These are phyloP conservation scores for Apiotrichum montevideense DNA, from an alignment of 1,284 basidiomycete species.

Conservation along the genomic window DNA sequence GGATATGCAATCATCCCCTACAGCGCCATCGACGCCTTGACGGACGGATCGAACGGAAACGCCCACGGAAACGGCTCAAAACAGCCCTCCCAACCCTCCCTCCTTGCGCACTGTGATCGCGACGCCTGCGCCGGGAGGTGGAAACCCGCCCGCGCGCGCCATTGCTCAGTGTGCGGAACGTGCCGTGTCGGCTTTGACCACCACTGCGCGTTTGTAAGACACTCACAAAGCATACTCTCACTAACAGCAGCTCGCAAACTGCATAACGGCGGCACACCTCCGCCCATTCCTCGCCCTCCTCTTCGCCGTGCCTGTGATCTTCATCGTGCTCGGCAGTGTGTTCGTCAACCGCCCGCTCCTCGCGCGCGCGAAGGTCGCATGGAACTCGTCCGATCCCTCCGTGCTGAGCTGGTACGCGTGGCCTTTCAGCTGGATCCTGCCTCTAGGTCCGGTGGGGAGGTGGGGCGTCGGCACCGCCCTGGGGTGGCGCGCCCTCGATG, in stretches of 20 bases:
- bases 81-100: not conserved
- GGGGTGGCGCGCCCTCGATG: slow-evolving; percentile 35
- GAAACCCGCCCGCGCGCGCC: slow-evolving; percentile 39
- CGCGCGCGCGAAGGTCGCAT: no score
- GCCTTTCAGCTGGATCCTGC: slow-evolving; percentile 28
- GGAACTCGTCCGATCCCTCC: no score
- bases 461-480: slow-evolving; percentile 25
- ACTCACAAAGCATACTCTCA: not conserved
- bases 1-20: not conserved
- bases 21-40: not conserved
- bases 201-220: slow-evolving; percentile 40
- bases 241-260: slow-evolving; percentile 38
- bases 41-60: not conserved
- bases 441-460: slow-evolving; percentile 35
- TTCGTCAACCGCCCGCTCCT: no score
- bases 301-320: no score
- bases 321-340: no score
- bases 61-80: not conserved
- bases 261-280: slow-evolving; percentile 38
- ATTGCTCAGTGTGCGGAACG: slow-evolving; percentile 38
- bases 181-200: slow-evolving; percentile 43
- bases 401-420: not conserved
- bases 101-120: not conserved
- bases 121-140: slow-evolving; percentile 20
- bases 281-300: slow-evolving; percentile 26